Evolutionary conservation across 2,329 filamentous ascomycete genomes (phyloP), one percentile per base, ranked within the genome.

Genomic region (Stagonosporopsis rhizophila): DNA sequence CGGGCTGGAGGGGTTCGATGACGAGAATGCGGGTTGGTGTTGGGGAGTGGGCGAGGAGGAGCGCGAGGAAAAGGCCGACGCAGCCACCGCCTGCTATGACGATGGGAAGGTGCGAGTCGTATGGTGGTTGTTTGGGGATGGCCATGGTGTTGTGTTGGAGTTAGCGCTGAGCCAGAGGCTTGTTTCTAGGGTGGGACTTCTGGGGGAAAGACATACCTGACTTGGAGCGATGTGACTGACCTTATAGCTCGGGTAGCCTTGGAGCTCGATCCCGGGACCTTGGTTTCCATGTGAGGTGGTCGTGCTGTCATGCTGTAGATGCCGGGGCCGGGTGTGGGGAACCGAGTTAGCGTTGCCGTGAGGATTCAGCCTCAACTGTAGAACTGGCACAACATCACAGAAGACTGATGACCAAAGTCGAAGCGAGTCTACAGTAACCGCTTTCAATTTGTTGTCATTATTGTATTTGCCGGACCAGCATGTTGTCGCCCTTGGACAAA

Each of bases 401-500:
- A 38, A 12, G 17, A 20, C n/a, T 7, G 17, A 38, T 20, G 35
- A n/a, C 35, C 12, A 17, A 20, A 6, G n/a, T 17, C 17, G 11
- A 20, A 38, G 20, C 3, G 2, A 11, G 11, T 12, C 6, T 11
- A 17, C 20, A 20, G 5, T 7, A 38, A 38, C 9, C 12, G 17
- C 11, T 38, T 15, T 32, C 12, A 2, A 15, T 32, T 32, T 3
- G 30, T 25, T 17, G 42, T 42, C 42, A 44, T 61, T 62, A 69
- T 62, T 71, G 66, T 22, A 73, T 47, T 51, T 72, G 67, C 60
- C 75, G 91, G 66, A 95, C 93, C 65, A 95, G 81, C 30, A 25
- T 25, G 23, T 25, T 25, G 23, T 25, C 4, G 23, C 23, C 7
- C 23, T 4, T 25, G 23, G 7, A 25, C 95, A 90, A 71, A 79